Conservation (phyloP, 805 yeast species). For the Saturnispora hagleri region DNA sequence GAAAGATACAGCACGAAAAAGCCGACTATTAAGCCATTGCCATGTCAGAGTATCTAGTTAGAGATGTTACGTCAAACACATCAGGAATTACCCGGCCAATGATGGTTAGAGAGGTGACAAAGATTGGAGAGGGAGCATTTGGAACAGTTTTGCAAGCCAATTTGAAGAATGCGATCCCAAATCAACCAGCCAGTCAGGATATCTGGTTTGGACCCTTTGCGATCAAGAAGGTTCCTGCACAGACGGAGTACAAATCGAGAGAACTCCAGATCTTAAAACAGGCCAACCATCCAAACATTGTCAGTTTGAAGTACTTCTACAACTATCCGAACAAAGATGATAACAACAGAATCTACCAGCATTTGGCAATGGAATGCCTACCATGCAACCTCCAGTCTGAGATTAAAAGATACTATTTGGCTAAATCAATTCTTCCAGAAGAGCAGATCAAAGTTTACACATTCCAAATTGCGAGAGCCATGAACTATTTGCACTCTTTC, state of each 20-base stretch:
- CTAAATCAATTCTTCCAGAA: slow-evolving; percentile 54
- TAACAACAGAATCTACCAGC: slow-evolving; percentile 56
- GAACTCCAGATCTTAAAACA: slow-evolving; percentile 69
- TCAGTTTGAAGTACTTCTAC: slow-evolving; percentile 58
- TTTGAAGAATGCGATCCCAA: slow-evolving; percentile 22
- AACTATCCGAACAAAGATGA: slow-evolving; percentile 57
- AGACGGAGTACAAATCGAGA: slow-evolving; percentile 76
- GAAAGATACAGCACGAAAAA: neutral
- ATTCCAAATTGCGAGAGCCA: slow-evolving; percentile 73
- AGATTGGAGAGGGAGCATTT: slow-evolving; percentile 81
- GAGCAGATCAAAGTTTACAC: slow-evolving; percentile 70
- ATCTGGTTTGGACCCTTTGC: slow-evolving; percentile 75
- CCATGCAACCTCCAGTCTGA: slow-evolving; percentile 75
- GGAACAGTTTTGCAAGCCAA: slow-evolving; percentile 79
- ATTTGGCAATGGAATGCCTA: slow-evolving; percentile 78
- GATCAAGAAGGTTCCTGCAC: slow-evolving; percentile 78
- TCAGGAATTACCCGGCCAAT: slow-evolving; percentile 46
- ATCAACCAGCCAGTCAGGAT: slow-evolving; percentile 11
- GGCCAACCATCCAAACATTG: slow-evolving; percentile 75
- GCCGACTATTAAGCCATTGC: neutral
- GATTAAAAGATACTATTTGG: slow-evolving; percentile 57
- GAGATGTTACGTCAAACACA: slow-evolving; percentile 55
- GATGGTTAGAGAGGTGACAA: slow-evolving; percentile 62
- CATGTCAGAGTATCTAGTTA: slow-evolving; percentile 35
- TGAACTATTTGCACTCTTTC: slow-evolving; percentile 72